A percentile compares a stretch with the other conserved stretches of the same genome.
Conservation (phyloP, 1,139 yeast genomes). For the Geotrichum reessii region DNA sequence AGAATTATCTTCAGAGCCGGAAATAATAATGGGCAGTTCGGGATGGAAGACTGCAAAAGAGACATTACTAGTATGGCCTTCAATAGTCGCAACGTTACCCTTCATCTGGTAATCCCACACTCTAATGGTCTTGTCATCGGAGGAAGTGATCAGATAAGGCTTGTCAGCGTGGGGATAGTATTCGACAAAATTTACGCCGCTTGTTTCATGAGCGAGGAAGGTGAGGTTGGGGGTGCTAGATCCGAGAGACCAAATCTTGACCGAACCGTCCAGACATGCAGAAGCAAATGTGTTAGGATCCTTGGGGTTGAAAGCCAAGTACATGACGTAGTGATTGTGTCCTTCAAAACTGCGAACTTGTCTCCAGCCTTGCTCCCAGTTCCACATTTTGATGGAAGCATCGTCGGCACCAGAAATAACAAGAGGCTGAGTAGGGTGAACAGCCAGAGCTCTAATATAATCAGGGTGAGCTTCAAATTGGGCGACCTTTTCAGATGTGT, state of each 20-base stretch:
- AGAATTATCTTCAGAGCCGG: conserved; percentile 88
- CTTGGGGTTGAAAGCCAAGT: conserved; percentile 90
- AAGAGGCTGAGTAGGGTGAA: conserved; percentile 89
- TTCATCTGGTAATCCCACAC: conserved; percentile 98
- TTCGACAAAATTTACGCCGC: conserved; percentile 93
- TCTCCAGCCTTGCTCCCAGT: conserved; percentile 88
- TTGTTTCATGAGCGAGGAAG: conserved; percentile 80
- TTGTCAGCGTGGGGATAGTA: conserved; percentile 96
- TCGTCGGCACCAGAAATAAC: conserved; percentile 89
- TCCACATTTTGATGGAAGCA: conserved; percentile 87
- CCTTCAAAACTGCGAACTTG: conserved; percentile 90
- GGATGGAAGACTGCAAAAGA: conserved; percentile 97
- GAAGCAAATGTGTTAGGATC: conserved; percentile 97
- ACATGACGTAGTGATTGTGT: conserved; percentile 93
- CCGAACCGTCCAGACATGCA: conserved; percentile 92
- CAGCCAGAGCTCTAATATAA: conserved; percentile 86
- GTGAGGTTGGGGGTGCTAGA: conserved; percentile 89
- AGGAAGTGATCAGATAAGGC: conserved; percentile 87
- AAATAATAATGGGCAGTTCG: conserved; percentile 78
- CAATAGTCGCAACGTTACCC: conserved; percentile 87
- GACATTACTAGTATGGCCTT: conserved; percentile 90
- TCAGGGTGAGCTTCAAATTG: conserved; percentile 99
- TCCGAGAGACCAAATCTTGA: conserved; percentile 94
- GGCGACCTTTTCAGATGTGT: conserved; percentile 70
- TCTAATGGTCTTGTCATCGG: conserved; percentile 86